phyloP scores from a whole-genome alignment of 345 rosid genomes.

The Eucalyptus cloeziana region DNA sequence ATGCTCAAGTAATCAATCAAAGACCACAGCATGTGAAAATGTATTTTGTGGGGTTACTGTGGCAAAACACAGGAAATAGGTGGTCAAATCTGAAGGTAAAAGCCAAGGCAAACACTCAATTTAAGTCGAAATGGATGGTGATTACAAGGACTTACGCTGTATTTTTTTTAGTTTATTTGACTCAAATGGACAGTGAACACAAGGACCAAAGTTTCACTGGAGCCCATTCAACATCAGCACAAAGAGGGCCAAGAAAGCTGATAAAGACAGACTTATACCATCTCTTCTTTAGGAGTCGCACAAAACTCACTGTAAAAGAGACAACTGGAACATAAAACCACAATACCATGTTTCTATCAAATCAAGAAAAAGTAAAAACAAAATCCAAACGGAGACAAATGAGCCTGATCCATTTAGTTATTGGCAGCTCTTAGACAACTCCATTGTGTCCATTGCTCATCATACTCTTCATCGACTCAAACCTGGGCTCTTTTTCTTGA shows the following conservation, averaged over 20 bases:
- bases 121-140: background rate
- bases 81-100: background rate
- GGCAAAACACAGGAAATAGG: background rate
- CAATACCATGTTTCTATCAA: background rate
- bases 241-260: background rate
- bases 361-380: background rate
- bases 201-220: background rate
- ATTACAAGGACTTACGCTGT: background rate
- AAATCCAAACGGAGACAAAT: background rate
- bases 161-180: background rate
- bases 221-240: background rate
- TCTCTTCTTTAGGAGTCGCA: background rate
- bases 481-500: conserved; percentile 53
- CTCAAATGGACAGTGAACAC: background rate
- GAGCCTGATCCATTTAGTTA: background rate
- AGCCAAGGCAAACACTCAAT: background rate
- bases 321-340: background rate
- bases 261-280: background rate
- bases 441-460: conserved; percentile 12
- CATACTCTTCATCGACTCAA: conserved; percentile 54
- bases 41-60: background rate
- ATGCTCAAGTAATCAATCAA: background rate
- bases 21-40: background rate
- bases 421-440: background rate
- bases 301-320: background rate